Evolutionary conservation across 805 yeast species (phyloP).

Genomic region (Ogataea wickerhamii): DNA sequence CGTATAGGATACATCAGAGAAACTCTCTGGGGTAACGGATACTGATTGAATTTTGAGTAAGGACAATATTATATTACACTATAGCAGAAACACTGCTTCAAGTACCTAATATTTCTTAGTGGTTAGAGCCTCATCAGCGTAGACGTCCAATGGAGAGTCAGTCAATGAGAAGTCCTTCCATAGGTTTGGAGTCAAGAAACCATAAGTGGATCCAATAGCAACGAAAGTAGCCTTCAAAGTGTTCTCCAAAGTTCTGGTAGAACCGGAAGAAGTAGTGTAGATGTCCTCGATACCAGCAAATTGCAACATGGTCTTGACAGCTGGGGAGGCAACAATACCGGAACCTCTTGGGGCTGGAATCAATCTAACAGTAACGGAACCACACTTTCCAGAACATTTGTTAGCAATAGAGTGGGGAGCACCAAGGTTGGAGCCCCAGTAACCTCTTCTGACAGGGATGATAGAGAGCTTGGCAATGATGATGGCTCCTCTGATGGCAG

Average conservation of each 20-base stretch:
- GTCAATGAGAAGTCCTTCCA: constrained; percentile 85
- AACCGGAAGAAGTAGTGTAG: constrained; percentile 97
- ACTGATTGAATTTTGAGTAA: no score
- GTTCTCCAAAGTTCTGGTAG: constrained; percentile 99
- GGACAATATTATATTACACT: background rate
- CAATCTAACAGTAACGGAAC: constrained; percentile 97
- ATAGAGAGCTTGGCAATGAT: constrained; percentile 97
- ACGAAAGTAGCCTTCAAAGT: constrained; percentile 99
- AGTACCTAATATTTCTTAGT: constrained; percentile 63
- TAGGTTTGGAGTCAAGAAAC: constrained; percentile 99
- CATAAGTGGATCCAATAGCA: constrained; percentile 99
- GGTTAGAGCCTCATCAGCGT: constrained; percentile 78
- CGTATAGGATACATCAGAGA: no score
- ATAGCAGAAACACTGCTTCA: background rate
- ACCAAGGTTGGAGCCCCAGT: constrained; percentile 99
- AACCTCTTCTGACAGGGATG: constrained; percentile 99
- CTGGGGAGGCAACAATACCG: constrained; percentile 99
- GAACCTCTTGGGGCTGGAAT: constrained; percentile 99
- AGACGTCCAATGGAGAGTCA: constrained; percentile 92
- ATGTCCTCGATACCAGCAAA: constrained; percentile 99
- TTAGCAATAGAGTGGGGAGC: constrained; percentile 97
- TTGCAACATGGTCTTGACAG: constrained; percentile 97
- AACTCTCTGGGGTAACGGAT: no score
- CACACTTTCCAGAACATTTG: constrained; percentile 99
- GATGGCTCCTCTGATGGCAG: constrained; percentile 99